Evolutionary conservation across 2,329 filamentous ascomycete genomes (phyloP), one percentile per base, ranked within the genome.

Genomic region (Aspergillus flavus): DNA sequence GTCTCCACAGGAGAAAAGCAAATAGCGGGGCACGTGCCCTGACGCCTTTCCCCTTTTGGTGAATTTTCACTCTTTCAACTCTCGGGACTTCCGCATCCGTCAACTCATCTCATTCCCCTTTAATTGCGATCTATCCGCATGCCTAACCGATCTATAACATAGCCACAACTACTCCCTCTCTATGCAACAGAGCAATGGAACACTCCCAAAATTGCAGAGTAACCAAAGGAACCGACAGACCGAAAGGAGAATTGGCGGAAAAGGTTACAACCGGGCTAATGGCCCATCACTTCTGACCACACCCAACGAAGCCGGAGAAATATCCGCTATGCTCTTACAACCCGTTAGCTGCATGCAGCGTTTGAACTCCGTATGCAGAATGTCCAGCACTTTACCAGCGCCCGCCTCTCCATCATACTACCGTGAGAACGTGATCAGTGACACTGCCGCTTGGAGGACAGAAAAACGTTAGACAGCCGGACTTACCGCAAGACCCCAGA

Each of bases 401-500:
- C 75, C 76, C 11, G 69, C 52, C 56, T 77, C 70, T 3, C 75
- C 75, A 32, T 73, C 69, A 58, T 75, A 69, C 71, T 73, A 46
- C 6, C 16, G 28, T 14, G 12, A 28, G 32, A n/a, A 46, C 1
- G 16, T 6, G 30, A 23, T 54, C 32, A 54, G 52, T 32, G 11
- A 34, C 30, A 16, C 9, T n/a, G 3, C 6, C n/a, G 7, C 50
- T 14, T 3, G 45, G 6, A 14, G 7, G 43, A 5, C 3, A 23
- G 21, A 3, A 28, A 28, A 19, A 19, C 46, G 23, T 4, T 30
- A 21, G 26, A 39, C 39, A 28, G 23, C 21, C 11, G 10, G 52
- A 67, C 72, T 66, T 66, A 77, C 76, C 39, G 75, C 75, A 46
- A 77, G 66, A 0, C 75, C 75, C 76, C 76, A 78, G 41, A 77